Evolutionary conservation across 2,329 filamentous ascomycete genomes (phyloP).

Genomic region (Mycosphaerella sp.): DNA sequence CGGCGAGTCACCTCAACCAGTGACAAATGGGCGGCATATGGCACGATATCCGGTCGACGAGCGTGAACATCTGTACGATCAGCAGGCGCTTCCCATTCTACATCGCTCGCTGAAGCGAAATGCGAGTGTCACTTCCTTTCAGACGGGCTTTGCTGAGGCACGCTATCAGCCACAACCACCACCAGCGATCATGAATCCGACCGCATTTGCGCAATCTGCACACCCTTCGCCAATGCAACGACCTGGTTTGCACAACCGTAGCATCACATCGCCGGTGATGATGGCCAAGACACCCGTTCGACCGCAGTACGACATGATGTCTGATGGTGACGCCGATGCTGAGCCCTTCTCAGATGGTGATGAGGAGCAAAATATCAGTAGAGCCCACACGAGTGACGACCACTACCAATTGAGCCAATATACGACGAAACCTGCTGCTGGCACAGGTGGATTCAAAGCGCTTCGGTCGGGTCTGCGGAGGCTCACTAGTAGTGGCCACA

Average conservation of each 20-base stretch:
- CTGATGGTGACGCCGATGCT: constrained; percentile 64
- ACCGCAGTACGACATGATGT: constrained; percentile 56
- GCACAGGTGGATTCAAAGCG: constrained; percentile 36
- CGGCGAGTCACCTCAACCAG: constrained; percentile 16
- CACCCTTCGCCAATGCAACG: constrained; percentile 37
- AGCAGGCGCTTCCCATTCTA: constrained; percentile 83
- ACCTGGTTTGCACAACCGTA: constrained; percentile 69
- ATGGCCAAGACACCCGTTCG: constrained; percentile 42
- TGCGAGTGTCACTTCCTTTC: constrained; percentile 68
- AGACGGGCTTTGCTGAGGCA: constrained; percentile 77
- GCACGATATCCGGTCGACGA: constrained; percentile 36
- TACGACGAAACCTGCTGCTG: constrained; percentile 26
- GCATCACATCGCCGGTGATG: constrained; percentile 71
- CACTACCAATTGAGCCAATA: constrained; percentile 16
- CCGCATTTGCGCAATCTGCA: constrained; percentile 42
- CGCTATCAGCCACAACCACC: constrained; percentile 45
- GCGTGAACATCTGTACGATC: constrained; percentile 80
- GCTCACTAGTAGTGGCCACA: constrained; percentile 48
- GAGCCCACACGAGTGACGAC: constrained; percentile 30
- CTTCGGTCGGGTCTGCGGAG: constrained; percentile 54
- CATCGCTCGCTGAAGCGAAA: constrained; percentile 71
- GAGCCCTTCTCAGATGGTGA: constrained; percentile 78
- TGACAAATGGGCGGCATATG: constrained; percentile 11
- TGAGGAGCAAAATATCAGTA: constrained; percentile 54
- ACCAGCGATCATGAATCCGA: constrained; percentile 50